These are phyloP conservation scores for Cornus suecica DNA, from an alignment of 148 eudicot species.

Conservation along the genomic window DNA sequence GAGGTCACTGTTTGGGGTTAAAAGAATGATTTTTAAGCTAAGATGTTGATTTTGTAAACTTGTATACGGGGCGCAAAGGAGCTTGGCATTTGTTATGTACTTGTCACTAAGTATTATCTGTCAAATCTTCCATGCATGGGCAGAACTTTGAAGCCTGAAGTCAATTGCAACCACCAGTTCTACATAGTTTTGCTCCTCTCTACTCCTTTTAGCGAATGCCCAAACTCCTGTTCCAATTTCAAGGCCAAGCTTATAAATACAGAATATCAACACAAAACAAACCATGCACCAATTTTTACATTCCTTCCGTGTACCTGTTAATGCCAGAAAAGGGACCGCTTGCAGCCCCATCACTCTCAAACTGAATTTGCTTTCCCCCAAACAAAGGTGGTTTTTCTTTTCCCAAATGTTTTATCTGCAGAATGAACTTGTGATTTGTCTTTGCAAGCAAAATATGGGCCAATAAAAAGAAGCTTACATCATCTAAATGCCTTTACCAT, in stretches of 20 bases:
- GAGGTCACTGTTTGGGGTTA: neutral
- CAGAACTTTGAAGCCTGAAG: neutral
- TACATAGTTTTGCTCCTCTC: neutral
- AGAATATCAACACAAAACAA: neutral
- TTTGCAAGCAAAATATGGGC: neutral
- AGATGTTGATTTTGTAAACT: slow-evolving; percentile 1
- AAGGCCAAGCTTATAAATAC: neutral
- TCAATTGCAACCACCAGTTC: neutral
- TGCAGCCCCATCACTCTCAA: slow-evolving; percentile 19
- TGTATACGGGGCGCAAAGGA: slow-evolving; percentile 1
- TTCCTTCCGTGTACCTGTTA: slow-evolving; percentile 24
- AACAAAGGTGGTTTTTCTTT: slow-evolving; percentile 20
- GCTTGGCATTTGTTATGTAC: neutral
- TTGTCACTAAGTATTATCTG: neutral
- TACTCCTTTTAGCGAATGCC: slow-evolving; percentile 8
- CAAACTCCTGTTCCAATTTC: slow-evolving; percentile 12
- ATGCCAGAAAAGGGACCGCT: slow-evolving; percentile 14
- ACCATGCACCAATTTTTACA: neutral
- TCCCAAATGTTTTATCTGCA: slow-evolving; percentile 25
- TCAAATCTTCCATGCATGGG: neutral
- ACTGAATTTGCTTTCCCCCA: slow-evolving; percentile 18
- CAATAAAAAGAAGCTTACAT: neutral
- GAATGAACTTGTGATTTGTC: slow-evolving; percentile 3
- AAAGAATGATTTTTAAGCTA: neutral
- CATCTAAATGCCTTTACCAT: neutral